These are phyloP conservation scores for Acer campestre DNA, from an alignment of 345 rosid genomes.

Conservation along the genomic window DNA sequence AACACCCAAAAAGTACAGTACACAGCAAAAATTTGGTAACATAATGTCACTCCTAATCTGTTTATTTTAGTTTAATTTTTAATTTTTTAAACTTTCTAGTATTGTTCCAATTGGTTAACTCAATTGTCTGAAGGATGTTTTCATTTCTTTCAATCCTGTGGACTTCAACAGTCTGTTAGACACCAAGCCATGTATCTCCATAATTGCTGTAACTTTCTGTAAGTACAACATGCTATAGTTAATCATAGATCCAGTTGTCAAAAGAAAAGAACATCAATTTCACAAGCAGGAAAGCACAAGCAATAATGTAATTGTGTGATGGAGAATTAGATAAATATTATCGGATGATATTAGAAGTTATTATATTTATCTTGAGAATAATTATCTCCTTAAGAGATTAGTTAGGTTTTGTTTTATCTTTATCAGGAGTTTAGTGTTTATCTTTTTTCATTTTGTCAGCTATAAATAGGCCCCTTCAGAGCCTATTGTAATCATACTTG, in stretches of 20 bases:
- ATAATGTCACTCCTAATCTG: conserved; percentile 5
- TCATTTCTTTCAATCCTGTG: neutral
- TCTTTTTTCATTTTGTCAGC: no score
- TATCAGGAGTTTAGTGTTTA: no score
- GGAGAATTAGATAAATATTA: no score
- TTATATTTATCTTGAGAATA: no score
- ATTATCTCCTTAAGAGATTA: no score
- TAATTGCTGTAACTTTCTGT: neutral
- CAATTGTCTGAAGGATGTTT: neutral
- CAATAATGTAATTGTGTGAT: neutral
- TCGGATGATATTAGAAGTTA: no score
- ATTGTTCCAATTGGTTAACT: neutral
- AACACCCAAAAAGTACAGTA: neutral
- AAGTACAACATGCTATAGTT: neutral
- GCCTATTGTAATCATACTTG: no score
- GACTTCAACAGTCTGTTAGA: neutral
- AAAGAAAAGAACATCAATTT: neutral
- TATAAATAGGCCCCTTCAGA: no score
- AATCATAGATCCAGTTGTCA: neutral
- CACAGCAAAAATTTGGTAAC: neutral
- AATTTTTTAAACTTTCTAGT: neutral
- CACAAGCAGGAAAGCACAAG: neutral
- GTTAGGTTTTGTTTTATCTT: no score
- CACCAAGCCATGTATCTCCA: neutral
- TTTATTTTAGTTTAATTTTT: neutral